A percentile compares a stretch with the other conserved stretches of the same genome.
phyloP scores from a whole-genome alignment of 345 rosid genomes.

The Iberis pinnata region DNA sequence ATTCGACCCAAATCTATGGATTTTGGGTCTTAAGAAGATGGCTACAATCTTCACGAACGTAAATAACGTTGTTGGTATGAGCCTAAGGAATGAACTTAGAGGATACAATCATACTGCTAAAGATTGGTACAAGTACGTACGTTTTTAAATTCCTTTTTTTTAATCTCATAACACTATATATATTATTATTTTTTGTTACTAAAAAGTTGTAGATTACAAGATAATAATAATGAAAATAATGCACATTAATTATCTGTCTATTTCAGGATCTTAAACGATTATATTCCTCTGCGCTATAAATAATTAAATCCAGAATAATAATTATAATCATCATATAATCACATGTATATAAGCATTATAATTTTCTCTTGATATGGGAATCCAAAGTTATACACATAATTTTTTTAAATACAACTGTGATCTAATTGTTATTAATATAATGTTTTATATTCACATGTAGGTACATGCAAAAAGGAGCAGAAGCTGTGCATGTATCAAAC shows the following conservation, averaged over 20 bases:
- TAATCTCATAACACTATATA: no score
- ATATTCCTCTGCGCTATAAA: no score
- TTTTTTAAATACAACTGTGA: neutral
- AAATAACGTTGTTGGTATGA: slow-evolving; percentile 69
- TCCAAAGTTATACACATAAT: slow-evolving; percentile 8
- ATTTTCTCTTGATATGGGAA: slow-evolving; percentile 17
- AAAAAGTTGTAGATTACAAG: no score
- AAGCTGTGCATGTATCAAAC: slow-evolving; percentile 77
- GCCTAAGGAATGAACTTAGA: slow-evolving; percentile 84
- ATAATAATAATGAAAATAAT: slow-evolving; percentile 8
- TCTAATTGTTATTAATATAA: no score
- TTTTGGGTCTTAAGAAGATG: slow-evolving; percentile 56
- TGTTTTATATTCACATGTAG: slow-evolving; percentile 17
- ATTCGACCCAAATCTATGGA: slow-evolving; percentile 70
- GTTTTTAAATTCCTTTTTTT: neutral
- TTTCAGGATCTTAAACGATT: no score
- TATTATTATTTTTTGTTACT: no score
- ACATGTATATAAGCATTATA: neutral
- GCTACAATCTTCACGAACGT: slow-evolving; percentile 61
- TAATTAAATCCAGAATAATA: no score
- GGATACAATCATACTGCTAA: slow-evolving; percentile 45
- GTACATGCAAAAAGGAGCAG: slow-evolving; percentile 82
- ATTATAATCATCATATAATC: neutral
- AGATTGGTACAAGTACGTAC: slow-evolving; percentile 80
- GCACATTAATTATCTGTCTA: slow-evolving; percentile 5